Percentiles rank a stretch among this genome's conserved stretches.
phyloP scores from a whole-genome alignment of 2,329 filamentous ascomycete genomes.

The Calonectria crousiana region DNA sequence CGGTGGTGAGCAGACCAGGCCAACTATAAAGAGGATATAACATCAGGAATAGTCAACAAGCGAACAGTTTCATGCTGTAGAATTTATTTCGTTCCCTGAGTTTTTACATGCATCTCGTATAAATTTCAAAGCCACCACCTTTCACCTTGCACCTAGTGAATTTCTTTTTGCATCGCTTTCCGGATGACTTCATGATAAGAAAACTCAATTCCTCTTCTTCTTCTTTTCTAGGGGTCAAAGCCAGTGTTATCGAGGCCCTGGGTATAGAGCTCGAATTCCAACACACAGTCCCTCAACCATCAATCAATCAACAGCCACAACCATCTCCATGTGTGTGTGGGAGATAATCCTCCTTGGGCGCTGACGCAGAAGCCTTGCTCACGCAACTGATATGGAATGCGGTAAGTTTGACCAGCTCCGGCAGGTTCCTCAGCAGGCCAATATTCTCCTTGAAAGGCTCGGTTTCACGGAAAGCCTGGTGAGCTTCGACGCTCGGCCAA shows the following conservation, averaged over 20 bases:
- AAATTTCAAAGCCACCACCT: neutral
- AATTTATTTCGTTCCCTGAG: neutral
- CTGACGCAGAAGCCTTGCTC: slow-evolving; percentile 28
- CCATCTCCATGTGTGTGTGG: slow-evolving; percentile 27
- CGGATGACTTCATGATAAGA: neutral
- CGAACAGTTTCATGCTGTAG: neutral
- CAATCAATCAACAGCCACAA: slow-evolving; percentile 11
- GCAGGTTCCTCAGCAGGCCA: slow-evolving; percentile 37
- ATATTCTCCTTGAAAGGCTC: slow-evolving; percentile 51
- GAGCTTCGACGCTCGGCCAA: slow-evolving; percentile 54
- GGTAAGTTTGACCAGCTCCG: slow-evolving; percentile 35
- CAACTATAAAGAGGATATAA: neutral
- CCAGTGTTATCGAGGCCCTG: neutral
- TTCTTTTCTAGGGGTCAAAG: neutral
- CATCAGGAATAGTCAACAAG: neutral
- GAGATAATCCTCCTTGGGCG: slow-evolving; percentile 26
- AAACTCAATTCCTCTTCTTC: neutral
- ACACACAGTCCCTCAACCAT: neutral
- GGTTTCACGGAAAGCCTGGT: slow-evolving; percentile 51
- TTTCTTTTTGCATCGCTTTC: neutral
- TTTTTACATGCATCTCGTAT: neutral
- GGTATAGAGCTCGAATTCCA: neutral
- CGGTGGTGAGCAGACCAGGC: neutral
- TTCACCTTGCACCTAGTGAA: neutral
- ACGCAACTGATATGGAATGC: slow-evolving; percentile 39